Evolutionary conservation across 805 yeast species (phyloP).

Genomic region (Kodamaea kaohsiungensis): DNA sequence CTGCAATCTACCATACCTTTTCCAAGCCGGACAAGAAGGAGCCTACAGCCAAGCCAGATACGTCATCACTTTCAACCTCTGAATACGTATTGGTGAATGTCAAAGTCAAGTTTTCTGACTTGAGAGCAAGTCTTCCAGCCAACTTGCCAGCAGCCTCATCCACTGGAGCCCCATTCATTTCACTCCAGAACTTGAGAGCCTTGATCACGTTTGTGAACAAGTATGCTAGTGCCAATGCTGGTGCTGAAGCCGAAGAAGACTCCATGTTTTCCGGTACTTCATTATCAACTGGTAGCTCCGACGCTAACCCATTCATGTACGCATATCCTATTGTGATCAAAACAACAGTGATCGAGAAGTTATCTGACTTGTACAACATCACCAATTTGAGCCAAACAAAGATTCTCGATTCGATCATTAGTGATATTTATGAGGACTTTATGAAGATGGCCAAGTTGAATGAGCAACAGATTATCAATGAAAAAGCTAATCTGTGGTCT

Average conservation of each 20-base stretch:
- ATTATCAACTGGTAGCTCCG: not conserved
- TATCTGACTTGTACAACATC: conserved; percentile 38
- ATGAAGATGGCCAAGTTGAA: conserved; percentile 54
- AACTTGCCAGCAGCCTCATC: conserved; percentile 51
- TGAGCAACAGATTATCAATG: conserved; percentile 46
- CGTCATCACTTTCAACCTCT: conserved; percentile 7
- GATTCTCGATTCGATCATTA: conserved; percentile 51
- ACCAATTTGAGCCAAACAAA: conserved; percentile 43
- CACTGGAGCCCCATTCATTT: conserved; percentile 55
- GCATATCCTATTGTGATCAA: conserved; percentile 34
- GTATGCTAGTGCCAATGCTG: conserved; percentile 30
- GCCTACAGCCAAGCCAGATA: conserved; percentile 7
- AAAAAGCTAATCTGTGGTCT: conserved; percentile 56
- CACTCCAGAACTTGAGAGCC: conserved; percentile 60
- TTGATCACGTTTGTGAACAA: conserved; percentile 61
- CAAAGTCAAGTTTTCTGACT: conserved; percentile 61
- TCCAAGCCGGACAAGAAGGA: conserved; percentile 18
- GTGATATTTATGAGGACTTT: conserved; percentile 60
- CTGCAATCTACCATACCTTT: conserved; percentile 45
- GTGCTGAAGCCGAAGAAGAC: conserved; percentile 20
- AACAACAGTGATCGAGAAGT: conserved; percentile 41
- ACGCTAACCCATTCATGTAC: conserved; percentile 3
- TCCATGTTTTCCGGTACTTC: conserved; percentile 1
- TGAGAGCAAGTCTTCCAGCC: conserved; percentile 55
- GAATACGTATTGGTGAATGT: conserved; percentile 68